Percentiles rank a stretch among this genome's conserved stretches.
Evolutionary conservation across 2,329 filamentous ascomycete genomes (phyloP).

Genomic region (Neoarthrinium moseri): DNA sequence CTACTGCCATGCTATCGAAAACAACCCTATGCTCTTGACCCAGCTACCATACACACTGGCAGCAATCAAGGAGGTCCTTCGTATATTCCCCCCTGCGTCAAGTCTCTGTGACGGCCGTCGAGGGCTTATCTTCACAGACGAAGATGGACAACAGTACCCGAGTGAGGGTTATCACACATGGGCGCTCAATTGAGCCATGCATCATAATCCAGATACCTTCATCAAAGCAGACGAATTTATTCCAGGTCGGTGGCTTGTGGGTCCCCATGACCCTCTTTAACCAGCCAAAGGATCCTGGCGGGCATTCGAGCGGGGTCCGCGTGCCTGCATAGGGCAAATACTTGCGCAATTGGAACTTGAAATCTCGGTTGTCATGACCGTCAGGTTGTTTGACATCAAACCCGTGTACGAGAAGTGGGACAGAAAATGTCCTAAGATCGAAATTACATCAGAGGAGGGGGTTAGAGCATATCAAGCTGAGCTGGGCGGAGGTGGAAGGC

Average conservation of each 20-base stretch:
- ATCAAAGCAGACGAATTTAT: slow-evolving; percentile 30
- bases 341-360: slow-evolving; percentile 26
- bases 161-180: slow-evolving; percentile 18
- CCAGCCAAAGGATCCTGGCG: slow-evolving; percentile 21
- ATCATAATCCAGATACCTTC: slow-evolving; percentile 32
- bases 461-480: slow-evolving; percentile 22
- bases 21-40: not conserved
- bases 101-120: slow-evolving; percentile 32
- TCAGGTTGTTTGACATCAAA: slow-evolving; percentile 19
- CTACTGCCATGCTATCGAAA: not conserved
- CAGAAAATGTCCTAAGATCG: slow-evolving; percentile 8
- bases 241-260: slow-evolving; percentile 35
- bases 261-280: slow-evolving; percentile 16
- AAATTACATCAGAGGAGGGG: slow-evolving; percentile 17
- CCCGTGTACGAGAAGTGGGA: slow-evolving; percentile 30
- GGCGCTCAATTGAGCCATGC: slow-evolving; percentile 24
- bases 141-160: slow-evolving; percentile 32
- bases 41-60: slow-evolving; percentile 31
- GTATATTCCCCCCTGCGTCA: slow-evolving; percentile 43
- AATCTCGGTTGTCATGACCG: slow-evolving; percentile 19
- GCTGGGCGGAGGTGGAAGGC: slow-evolving; percentile 17
- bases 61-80: slow-evolving; percentile 35
- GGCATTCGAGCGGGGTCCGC: slow-evolving; percentile 25
- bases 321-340: slow-evolving; percentile 29
- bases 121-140: slow-evolving; percentile 33